Base-by-base conservation (phyloP, 805 yeast genomes). In the Saccharomyces kudriavzevii region DNA sequence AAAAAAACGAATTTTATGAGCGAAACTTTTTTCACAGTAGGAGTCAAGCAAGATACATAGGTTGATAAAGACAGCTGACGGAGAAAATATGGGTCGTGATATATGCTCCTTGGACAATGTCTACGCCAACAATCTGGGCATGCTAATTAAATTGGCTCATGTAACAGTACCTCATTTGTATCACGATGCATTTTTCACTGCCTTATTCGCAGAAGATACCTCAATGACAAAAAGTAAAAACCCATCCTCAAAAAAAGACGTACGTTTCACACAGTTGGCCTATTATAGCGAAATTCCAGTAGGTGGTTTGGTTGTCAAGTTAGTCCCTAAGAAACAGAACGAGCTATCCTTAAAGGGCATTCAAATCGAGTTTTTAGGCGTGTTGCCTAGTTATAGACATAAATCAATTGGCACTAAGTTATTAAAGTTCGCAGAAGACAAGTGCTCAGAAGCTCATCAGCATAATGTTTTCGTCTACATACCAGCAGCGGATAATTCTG, bases 281-380 rank as follows among this genome's bases (percentile, higher is more conserved):
- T 87, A 75, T 69, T 85, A 77, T 68, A 79, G 85, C 49, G 96
- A 86, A 62, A 79, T 87, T 5, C 89, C 96, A 6, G 92, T 89
- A 3, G 96, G 94, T 14, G 85, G 83, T 3, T 71, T 89, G 49
- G 82, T 83, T 56, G 84, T 86, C 52, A 70, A 77, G 51, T 75
- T 76, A 53, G 73, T 80, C 22, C 60, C 71, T 13, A 73, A 75
- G 48, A 74, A 72, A n/a, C 60, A 74, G 4, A 73, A 66, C 5
- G 69, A 64, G 1, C 54, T 59, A 20, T 58, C 67, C 27, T 84
- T 87, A 6, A 76, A 77, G 49, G 75, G 79, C 11, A 75, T 85
- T 1, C 84, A 85, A 64, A 77, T 87, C 30, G 87, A 85, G 66
- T 74, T 84, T 0, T 64, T 87, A 29, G 89, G 85, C 0, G 92